phyloP scores from a whole-genome alignment of 1,284 basidiomycete species.

The Pyrrhoderma lamaoense region DNA sequence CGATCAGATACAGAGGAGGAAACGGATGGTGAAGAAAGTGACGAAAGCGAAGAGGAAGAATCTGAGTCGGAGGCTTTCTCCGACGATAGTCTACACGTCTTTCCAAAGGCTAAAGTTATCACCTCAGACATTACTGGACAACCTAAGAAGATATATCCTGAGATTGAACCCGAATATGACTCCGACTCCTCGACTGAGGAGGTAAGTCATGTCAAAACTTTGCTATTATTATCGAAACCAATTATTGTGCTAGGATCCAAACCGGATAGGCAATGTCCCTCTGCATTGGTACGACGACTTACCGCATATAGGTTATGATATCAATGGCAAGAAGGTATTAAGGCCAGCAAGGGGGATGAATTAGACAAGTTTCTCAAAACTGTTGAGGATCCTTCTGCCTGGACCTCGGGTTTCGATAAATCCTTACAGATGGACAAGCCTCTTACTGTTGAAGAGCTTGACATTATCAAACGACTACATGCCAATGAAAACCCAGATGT shows the following conservation, averaged over 20 bases:
- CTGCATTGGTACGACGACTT: slow-evolving; percentile 99
- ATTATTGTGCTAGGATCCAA: slow-evolving; percentile 60
- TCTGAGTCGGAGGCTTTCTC: slow-evolving; percentile 30
- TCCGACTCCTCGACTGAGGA: slow-evolving; percentile 97
- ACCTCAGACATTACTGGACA: slow-evolving; percentile 82
- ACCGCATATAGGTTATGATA: slow-evolving; percentile 97
- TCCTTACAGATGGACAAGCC: slow-evolving; percentile 81
- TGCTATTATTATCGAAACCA: neutral
- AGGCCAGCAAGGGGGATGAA: slow-evolving; percentile 93
- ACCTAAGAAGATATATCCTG: slow-evolving; percentile 85
- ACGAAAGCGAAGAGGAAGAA: slow-evolving; percentile 29
- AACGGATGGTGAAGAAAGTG: slow-evolving; percentile 30
- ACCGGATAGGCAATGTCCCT: slow-evolving; percentile 92
- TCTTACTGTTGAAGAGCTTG: slow-evolving; percentile 86
- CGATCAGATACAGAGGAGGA: slow-evolving; percentile 39
- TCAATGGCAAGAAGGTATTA: slow-evolving; percentile 91
- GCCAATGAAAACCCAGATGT: slow-evolving; percentile 89
- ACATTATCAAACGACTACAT: slow-evolving; percentile 89
- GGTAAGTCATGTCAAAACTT: slow-evolving; percentile 41
- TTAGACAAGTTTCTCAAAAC: slow-evolving; percentile 95
- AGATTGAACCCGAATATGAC: slow-evolving; percentile 94
- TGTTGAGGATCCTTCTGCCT: slow-evolving; percentile 86
- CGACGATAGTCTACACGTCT: slow-evolving; percentile 37
- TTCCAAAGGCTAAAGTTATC: slow-evolving; percentile 62
- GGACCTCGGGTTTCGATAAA: slow-evolving; percentile 94